Evolutionary conservation across 306 rosid genomes (phyloP).

Genomic region (Prunus mongolica): DNA sequence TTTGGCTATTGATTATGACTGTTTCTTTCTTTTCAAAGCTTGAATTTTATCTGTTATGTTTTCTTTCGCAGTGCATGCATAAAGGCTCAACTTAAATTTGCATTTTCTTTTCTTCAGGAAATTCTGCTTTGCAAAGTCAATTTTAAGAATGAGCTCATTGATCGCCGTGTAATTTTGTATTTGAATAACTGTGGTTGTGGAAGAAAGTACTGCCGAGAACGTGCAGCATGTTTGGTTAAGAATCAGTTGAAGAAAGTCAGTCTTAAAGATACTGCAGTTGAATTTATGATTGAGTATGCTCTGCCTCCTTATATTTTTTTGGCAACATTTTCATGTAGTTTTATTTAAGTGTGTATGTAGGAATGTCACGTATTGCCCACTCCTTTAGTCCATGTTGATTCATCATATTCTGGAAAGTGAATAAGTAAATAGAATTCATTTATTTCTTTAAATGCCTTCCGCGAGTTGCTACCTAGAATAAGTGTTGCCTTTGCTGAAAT

Average conservation of each 20-base stretch:
- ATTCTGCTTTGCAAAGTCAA: constrained; percentile 74
- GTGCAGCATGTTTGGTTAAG: constrained; percentile 77
- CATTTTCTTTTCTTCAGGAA: constrained; percentile 52
- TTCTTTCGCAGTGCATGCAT: not conserved
- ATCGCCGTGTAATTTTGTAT: constrained; percentile 73
- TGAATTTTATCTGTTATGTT: not conserved
- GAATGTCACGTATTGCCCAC: not conserved
- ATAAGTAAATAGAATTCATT: not conserved
- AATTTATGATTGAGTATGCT: constrained; percentile 81
- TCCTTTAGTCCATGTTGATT: constrained; percentile 1
- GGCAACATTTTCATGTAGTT: not conserved
- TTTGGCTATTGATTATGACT: not conserved
- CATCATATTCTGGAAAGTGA: not conserved
- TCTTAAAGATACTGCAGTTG: constrained; percentile 76
- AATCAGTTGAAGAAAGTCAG: constrained; percentile 73
- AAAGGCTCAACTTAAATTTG: not conserved
- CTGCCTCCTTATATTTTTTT: constrained; percentile 12
- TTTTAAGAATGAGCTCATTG: constrained; percentile 71
- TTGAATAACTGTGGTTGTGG: constrained; percentile 80
- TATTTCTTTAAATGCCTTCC: not conserved
- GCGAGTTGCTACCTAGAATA: not conserved
- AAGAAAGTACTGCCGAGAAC: constrained; percentile 63
- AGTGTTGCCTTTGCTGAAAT: not conserved
- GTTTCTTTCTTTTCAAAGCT: not conserved
- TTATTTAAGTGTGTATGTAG: not conserved